Evolutionary conservation across 805 yeast species (phyloP), one percentile per base, ranked within the genome.

Genomic region (Metschnikowia amazonensis): DNA sequence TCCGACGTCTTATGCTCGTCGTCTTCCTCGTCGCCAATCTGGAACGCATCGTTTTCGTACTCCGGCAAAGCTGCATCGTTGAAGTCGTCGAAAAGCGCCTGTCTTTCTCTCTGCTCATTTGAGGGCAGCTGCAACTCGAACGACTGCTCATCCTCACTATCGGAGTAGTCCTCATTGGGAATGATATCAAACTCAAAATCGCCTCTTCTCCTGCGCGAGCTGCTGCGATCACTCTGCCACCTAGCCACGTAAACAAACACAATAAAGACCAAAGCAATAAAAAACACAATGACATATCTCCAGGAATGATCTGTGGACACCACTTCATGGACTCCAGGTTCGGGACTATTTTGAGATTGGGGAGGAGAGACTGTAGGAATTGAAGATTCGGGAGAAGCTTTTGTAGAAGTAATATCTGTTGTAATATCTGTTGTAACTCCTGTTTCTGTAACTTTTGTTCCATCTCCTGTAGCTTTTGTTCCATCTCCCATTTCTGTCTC

Each of bases 141-240:
- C 24, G 69, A 61, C 13, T 39, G 67, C 51, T 59, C 62, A 28
- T 62, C 70, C 14, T 66, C 73, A 42, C 69, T 64, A 42, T 72
- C 75, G 39, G 65, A 63, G 51, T 72, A 72, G 42, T 76, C 80
- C 51, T 83, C 86, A 6, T 85, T 84, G 16, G 82, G 84, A 36
- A 86, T 86, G 38, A 85, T 80, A 59, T 86, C 95, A 58, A 86
- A 83, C 59, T 86, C 94, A 57, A 78, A 82, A 44, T 80, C 80
- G 32, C 82, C 89, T 56, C 84, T 79, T 65, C 89, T 67, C 59
- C 85, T 67, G 28, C 65, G 55, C 43, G 76, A 65, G 13, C 67
- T 57, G 45, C 65, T 62, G 11, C 73, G 75, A 3, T 67, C 62
- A 50, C 67, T 64, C 53, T 69, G 74, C 59, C 63, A 62, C 65